Evolutionary conservation across 2,329 filamentous ascomycete genomes (phyloP).

Genomic region (Diaporthe amygdali): DNA sequence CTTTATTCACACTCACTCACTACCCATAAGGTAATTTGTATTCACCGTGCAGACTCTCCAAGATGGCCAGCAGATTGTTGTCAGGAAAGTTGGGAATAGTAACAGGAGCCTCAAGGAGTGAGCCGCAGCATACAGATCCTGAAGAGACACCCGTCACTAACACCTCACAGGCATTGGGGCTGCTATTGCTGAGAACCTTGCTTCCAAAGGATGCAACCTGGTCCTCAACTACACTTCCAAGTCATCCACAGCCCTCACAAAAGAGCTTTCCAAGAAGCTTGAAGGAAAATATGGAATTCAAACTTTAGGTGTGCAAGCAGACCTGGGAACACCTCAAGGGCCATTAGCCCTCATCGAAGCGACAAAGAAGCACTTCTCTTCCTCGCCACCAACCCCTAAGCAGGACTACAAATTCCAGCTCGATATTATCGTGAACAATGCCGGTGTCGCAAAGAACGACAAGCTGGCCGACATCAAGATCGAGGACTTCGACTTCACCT

Average conservation of each 20-base stretch:
- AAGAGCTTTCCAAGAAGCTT: constrained; percentile 69
- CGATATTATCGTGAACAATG: constrained; percentile 89
- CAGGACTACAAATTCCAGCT: constrained; percentile 62
- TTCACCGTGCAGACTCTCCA: neutral
- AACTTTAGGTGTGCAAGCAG: constrained; percentile 70
- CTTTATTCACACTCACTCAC: neutral
- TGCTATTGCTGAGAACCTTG: constrained; percentile 69
- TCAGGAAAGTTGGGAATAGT: constrained; percentile 29
- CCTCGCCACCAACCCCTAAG: constrained; percentile 40
- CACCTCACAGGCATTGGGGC: constrained; percentile 69
- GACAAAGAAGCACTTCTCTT: constrained; percentile 62
- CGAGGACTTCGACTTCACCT: constrained; percentile 73
- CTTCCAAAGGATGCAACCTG: constrained; percentile 71
- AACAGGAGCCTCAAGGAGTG: constrained; percentile 70
- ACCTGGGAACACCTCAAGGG: constrained; percentile 68
- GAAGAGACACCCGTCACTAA: constrained; percentile 14
- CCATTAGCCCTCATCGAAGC: constrained; percentile 64
- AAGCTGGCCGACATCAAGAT: constrained; percentile 65
- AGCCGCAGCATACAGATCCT: constrained; percentile 2
- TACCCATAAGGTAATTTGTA: no score
- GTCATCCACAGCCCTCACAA: constrained; percentile 47
- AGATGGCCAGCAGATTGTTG: constrained; percentile 25
- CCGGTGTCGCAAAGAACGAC: constrained; percentile 73
- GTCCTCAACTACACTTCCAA: constrained; percentile 71
- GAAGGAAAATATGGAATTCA: constrained; percentile 61